These are phyloP conservation scores for Neurospora terricola DNA, from an alignment of 495 filamentous ascomycete species.

Conservation along the genomic window DNA sequence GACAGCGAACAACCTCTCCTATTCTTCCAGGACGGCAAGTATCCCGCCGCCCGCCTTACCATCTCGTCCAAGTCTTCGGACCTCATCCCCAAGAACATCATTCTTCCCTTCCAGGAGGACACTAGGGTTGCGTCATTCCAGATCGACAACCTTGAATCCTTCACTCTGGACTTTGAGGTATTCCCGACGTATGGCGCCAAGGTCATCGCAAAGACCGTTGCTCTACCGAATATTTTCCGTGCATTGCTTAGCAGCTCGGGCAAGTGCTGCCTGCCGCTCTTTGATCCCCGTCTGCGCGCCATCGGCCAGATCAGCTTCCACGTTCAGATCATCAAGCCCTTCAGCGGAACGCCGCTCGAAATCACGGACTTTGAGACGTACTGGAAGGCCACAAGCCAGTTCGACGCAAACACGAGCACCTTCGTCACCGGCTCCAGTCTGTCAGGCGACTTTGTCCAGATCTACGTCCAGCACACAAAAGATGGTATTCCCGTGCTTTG, in stretches of 20 bases:
- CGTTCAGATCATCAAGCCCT: conserved; percentile 93
- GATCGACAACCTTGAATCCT: conserved; percentile 83
- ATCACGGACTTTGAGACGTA: conserved; percentile 98
- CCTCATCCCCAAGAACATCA: conserved; percentile 87
- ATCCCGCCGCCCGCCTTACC: conserved; percentile 87
- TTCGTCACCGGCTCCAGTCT: conserved; percentile 93
- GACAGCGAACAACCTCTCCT: conserved; percentile 58
- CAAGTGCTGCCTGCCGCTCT: conserved; percentile 74
- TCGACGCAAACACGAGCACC: conserved; percentile 62
- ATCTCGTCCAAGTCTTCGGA: conserved; percentile 95
- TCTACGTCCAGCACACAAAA: conserved; percentile 82
- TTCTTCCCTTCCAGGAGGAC: conserved; percentile 94
- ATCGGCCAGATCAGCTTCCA: conserved; percentile 92
- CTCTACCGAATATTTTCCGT: conserved; percentile 74
- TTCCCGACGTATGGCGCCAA: conserved; percentile 96
- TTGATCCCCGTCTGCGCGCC: conserved; percentile 84
- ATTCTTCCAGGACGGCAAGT: conserved; percentile 92
- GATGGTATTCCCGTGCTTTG: conserved; percentile 82
- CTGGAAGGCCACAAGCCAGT: conserved; percentile 94
- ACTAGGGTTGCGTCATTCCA: conserved; percentile 88
- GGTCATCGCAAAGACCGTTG: conserved; percentile 91
- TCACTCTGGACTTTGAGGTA: conserved; percentile 93
- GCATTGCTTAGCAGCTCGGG: conserved; percentile 66
- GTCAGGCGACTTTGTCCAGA: conserved; percentile 81
- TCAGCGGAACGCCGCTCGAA: conserved; percentile 84